A percentile compares a stretch with the other conserved stretches of the same genome.
These are phyloP conservation scores for Rhodotorula sp. DNA, from an alignment of 1,284 basidiomycete species.

Conservation along the genomic window DNA sequence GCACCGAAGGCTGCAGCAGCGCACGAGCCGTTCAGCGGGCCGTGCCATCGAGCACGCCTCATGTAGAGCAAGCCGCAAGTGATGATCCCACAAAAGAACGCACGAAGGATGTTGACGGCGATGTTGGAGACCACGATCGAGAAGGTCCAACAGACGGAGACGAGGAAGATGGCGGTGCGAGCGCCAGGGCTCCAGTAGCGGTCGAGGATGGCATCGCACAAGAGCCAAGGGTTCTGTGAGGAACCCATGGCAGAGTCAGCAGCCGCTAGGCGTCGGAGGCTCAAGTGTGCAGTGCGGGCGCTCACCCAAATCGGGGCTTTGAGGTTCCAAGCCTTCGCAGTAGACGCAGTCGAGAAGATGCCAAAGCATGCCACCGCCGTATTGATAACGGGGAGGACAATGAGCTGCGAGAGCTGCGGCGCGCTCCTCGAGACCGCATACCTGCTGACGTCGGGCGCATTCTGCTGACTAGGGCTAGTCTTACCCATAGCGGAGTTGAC, in stretches of 20 bases:
- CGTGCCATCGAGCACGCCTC: no score
- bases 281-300: background rate
- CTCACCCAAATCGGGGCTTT: background rate
- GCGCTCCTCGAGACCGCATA: constrained; percentile 30
- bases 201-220: constrained; percentile 46
- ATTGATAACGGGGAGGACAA: constrained; percentile 47
- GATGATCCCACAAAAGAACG: constrained; percentile 47
- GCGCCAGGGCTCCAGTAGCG: background rate
- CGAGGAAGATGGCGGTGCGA: constrained; percentile 5
- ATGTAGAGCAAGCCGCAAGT: constrained; percentile 50
- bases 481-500: constrained; percentile 38
- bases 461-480: constrained; percentile 36
- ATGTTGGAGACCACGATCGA: constrained; percentile 49
- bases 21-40: constrained; percentile 23
- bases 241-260: constrained; percentile 28
- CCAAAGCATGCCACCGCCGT: constrained; percentile 48
- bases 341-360: constrained; percentile 45
- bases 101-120: constrained; percentile 46
- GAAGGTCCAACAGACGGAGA: constrained; percentile 42
- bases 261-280: no score
- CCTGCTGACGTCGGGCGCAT: constrained; percentile 37
- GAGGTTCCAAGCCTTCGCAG: background rate
- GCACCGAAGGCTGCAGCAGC: constrained; percentile 43
- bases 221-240: constrained; percentile 48
- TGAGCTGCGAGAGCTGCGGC: constrained; percentile 35